Conservation (phyloP, 2,329 filamentous ascomycete genomes). For the Neopestalotiopsis sp. region DNA sequence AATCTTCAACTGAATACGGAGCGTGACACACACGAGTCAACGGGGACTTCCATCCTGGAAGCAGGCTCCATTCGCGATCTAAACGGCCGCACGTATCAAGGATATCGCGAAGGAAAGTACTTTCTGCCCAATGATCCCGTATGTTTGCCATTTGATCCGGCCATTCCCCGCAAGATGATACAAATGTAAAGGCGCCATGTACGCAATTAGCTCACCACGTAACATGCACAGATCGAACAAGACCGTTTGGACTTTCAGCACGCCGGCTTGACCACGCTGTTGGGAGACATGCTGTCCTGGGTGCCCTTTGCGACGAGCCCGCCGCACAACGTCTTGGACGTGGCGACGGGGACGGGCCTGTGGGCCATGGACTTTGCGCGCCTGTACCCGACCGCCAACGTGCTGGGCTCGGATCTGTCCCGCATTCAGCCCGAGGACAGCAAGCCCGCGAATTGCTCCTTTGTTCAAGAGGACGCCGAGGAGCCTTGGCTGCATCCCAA, state of each 20-base stretch:
- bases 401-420: slow-evolving; percentile 15
- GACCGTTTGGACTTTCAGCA: slow-evolving; percentile 18
- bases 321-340: slow-evolving; percentile 7
- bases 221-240: not conserved
- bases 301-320: not conserved
- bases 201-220: not conserved
- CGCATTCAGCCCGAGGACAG: slow-evolving; percentile 11
- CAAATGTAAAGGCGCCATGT: too few species aligned
- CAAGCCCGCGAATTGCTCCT: slow-evolving; percentile 12
- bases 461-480: slow-evolving; percentile 11
- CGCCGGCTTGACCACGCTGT: not conserved
- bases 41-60: slow-evolving; percentile 9
- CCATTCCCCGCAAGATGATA: too few species aligned
- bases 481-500: slow-evolving; percentile 7
- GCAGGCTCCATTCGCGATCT: slow-evolving; percentile 5
- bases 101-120: slow-evolving; percentile 14
- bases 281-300: slow-evolving; percentile 7
- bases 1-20: not conserved
- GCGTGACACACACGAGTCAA: not conserved
- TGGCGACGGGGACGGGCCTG: slow-evolving; percentile 16
- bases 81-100: slow-evolving; percentile 11
- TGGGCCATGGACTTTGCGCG: slow-evolving; percentile 18
- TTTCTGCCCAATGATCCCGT: slow-evolving; percentile 16
- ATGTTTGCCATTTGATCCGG: not conserved
- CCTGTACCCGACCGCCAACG: not conserved